phyloP scores from a whole-genome alignment of 768 basidiomycete genomes.

The Lentinula lateritia region DNA sequence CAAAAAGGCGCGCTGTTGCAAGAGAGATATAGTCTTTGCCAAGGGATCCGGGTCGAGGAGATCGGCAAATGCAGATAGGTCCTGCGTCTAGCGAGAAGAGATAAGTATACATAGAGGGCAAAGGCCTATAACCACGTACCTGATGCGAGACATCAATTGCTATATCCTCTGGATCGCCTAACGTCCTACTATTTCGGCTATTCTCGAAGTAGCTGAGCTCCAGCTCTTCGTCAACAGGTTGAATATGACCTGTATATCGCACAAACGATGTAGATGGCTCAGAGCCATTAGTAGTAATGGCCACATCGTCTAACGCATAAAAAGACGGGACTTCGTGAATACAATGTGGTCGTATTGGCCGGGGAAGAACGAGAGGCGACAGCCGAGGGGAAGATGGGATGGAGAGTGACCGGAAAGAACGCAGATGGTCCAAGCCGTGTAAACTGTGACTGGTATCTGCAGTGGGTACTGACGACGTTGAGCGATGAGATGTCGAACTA shows the following conservation, averaged over 20 bases:
- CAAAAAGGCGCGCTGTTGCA: slow-evolving; percentile 54
- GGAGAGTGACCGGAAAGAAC: neutral
- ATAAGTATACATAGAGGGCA: neutral
- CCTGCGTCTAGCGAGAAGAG: neutral
- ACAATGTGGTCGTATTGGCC: slow-evolving; percentile 27
- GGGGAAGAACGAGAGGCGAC: slow-evolving; percentile 22
- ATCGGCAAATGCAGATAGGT: neutral
- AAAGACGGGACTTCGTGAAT: slow-evolving; percentile 50
- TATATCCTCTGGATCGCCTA: too few relatives aligned
- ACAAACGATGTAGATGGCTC: slow-evolving; percentile 22
- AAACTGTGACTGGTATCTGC: neutral
- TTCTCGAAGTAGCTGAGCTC: slow-evolving; percentile 49
- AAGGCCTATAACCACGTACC: slow-evolving; percentile 7
- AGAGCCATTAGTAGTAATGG: neutral
- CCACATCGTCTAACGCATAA: neutral
- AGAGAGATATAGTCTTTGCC: slow-evolving; percentile 40
- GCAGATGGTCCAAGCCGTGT: neutral
- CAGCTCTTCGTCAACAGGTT: slow-evolving; percentile 42
- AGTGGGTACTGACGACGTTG: slow-evolving; percentile 22
- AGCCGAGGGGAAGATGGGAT: slow-evolving; percentile 10
- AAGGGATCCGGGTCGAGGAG: slow-evolving; percentile 19
- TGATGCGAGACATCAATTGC: neutral
- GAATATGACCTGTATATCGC: slow-evolving; percentile 50
- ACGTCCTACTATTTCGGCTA: slow-evolving; percentile 15
- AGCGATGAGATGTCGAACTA: slow-evolving; percentile 24